phyloP scores from a whole-genome alignment of 2,329 filamentous ascomycete species.

The Alternaria sp. region DNA sequence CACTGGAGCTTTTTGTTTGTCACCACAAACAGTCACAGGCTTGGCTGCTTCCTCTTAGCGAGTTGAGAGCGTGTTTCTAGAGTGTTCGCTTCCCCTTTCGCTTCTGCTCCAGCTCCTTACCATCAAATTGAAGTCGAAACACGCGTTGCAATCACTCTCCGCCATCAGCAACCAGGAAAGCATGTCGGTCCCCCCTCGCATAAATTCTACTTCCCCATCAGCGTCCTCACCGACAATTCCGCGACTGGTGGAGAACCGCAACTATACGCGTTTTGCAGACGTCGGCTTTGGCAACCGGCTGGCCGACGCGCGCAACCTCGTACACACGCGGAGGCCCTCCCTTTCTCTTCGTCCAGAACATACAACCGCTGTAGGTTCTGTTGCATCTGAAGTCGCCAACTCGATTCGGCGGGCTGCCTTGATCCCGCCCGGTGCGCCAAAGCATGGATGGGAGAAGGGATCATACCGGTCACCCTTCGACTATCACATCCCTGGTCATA shows the following conservation, averaged over 20 bases:
- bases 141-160: neutral
- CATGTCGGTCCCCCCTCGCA: neutral
- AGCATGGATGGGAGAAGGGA: conserved; percentile 1
- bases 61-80: neutral
- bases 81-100: neutral
- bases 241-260: neutral
- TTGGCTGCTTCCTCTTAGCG: neutral
- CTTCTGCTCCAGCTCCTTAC: neutral
- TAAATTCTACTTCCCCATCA: neutral
- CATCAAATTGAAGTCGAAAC: neutral
- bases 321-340: conserved; percentile 1
- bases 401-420: neutral
- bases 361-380: neutral
- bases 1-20: neutral
- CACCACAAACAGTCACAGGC: neutral
- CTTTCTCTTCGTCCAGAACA: neutral
- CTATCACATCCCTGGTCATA: neutral
- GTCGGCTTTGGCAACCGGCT: conserved; percentile 9
- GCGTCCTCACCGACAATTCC: neutral
- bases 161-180: neutral
- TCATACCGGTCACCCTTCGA: conserved; percentile 7
- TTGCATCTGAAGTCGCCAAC: neutral
- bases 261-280: neutral
- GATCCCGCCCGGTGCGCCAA: neutral
- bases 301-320: conserved; percentile 9